Percentiles rank a stretch among this genome's conserved stretches.
These are phyloP conservation scores for Geotrichum citri-aurantii DNA, from an alignment of 1,139 yeast species.

Conservation along the genomic window DNA sequence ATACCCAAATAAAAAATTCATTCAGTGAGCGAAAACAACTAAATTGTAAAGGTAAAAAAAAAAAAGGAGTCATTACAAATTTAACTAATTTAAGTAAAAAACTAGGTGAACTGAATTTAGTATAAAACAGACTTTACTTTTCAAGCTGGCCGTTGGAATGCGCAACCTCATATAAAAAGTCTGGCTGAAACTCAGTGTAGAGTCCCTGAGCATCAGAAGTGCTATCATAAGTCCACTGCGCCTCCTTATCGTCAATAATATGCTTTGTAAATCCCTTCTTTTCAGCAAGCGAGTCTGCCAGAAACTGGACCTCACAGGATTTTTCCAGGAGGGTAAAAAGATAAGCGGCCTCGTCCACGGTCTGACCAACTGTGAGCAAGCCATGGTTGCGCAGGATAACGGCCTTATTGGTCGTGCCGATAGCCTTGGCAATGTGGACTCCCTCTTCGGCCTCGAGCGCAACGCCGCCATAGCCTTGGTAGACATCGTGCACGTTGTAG, in stretches of 20 bases:
- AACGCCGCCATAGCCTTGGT: constrained; percentile 69
- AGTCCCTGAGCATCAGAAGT: constrained; percentile 62
- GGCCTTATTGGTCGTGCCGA: constrained; percentile 56
- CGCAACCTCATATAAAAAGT: constrained; percentile 43
- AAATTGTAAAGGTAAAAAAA: too few relatives aligned
- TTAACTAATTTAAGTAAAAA: too few relatives aligned
- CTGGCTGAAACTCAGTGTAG: constrained; percentile 71
- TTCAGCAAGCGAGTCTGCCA: constrained; percentile 52
- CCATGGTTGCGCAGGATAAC: constrained; percentile 76
- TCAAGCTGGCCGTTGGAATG: constrained; percentile 25
- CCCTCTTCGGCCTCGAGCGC: constrained; percentile 76
- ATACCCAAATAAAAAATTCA: too few relatives aligned
- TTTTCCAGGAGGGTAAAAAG: constrained; percentile 63
- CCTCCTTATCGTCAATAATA: constrained; percentile 57
- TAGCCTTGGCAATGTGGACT: constrained; percentile 54
- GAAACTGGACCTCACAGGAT: constrained; percentile 63
- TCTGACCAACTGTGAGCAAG: constrained; percentile 64
- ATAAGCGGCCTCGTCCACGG: constrained; percentile 81
- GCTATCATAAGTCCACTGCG: constrained; percentile 58
- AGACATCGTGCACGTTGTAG: constrained; percentile 61
- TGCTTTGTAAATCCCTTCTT: constrained; percentile 31
- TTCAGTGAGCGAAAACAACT: too few relatives aligned
- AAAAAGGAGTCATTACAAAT: too few relatives aligned
- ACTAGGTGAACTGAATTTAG: too few relatives aligned
- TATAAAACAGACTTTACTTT: background rate